phyloP scores from a whole-genome alignment of 345 rosid genomes.

The Ceriops decandra region DNA sequence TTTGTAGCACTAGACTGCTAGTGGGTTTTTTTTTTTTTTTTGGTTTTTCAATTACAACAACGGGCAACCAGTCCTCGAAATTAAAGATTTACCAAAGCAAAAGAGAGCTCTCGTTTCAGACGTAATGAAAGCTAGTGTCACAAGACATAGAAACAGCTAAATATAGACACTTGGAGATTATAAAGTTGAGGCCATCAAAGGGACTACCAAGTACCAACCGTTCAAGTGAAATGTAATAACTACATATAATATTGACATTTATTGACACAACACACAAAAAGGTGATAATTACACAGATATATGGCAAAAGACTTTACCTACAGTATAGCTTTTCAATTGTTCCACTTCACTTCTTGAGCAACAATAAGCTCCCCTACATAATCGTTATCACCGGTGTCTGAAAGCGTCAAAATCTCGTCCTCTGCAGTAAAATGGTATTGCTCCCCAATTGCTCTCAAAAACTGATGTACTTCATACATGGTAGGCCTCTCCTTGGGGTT shows the following conservation, averaged over 20 bases:
- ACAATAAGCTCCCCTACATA: slow-evolving; percentile 73
- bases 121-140: neutral
- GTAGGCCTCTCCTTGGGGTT: slow-evolving; percentile 75
- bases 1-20: too few species aligned
- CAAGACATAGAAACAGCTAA: slow-evolving; percentile 1
- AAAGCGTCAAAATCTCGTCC: slow-evolving; percentile 63
- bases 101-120: slow-evolving; percentile 2
- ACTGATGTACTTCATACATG: slow-evolving; percentile 85
- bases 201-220: neutral
- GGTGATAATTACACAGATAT: slow-evolving; percentile 26
- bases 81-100: slow-evolving; percentile 1
- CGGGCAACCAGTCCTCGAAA: neutral
- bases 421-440: slow-evolving; percentile 66
- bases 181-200: slow-evolving; percentile 16
- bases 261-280: slow-evolving; percentile 15
- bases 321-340: slow-evolving; percentile 20
- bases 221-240: slow-evolving; percentile 16
- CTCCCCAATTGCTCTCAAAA: slow-evolving; percentile 80
- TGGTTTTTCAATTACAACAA: too few species aligned
- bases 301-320: slow-evolving; percentile 11
- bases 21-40: too few species aligned
- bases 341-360: slow-evolving; percentile 39
- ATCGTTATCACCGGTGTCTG: slow-evolving; percentile 55
- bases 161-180: slow-evolving; percentile 12
- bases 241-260: slow-evolving; percentile 24